Evolutionary conservation across 1,139 yeast genomes (phyloP), one percentile per base, ranked within the genome.

Genomic region (Kodamaea anthophila): DNA sequence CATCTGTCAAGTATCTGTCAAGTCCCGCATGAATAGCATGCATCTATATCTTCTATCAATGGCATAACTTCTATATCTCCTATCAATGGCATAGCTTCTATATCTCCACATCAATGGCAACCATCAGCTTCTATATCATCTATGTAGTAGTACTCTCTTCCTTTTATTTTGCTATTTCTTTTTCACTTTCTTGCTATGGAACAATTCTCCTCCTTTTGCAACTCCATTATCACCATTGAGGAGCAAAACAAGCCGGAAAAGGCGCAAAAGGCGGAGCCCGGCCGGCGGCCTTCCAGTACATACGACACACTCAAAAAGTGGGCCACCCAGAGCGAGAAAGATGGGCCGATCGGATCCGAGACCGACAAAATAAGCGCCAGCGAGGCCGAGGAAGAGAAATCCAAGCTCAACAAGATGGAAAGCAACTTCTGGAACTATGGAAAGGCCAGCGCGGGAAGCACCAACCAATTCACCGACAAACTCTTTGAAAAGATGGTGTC

Each of bases 401-500:
- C 12, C 8, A 11, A 13, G 10, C n/a, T 15, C 13, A 13, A n/a
- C 9, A 23, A 12, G 18, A 18, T 18, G 20, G 31, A 18, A 6
- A 13, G 21, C n/a, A 22, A 22, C 20, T 26, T 31, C 19, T 31
- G 30, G 30, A 26, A 26, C 22, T 23, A 22, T 9, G 26, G 22
- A 15, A 25, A 22, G 14, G 9, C 29, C 5, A 15, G 18, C 21
- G 22, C 13, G 14, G 20, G 28, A 7, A 10, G 29, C 23, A 26
- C 28, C 15, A 32, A 32, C 29, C 32, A 12, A 18, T 52, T 77
- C 50, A 69, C 83, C 0, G 94, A 85, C 43, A 78, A 77, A 37
- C 53, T 85, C 30, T 68, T 84, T 42, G 94, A 84, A 45, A 71
- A 75, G 43, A 60, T 83, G 23, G 60, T 84, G 3, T 61, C 74